Evolutionary conservation across 2,329 filamentous ascomycete genomes (phyloP), one percentile per base, ranked within the genome.

Genomic region (Pestalotiopsis sp.): DNA sequence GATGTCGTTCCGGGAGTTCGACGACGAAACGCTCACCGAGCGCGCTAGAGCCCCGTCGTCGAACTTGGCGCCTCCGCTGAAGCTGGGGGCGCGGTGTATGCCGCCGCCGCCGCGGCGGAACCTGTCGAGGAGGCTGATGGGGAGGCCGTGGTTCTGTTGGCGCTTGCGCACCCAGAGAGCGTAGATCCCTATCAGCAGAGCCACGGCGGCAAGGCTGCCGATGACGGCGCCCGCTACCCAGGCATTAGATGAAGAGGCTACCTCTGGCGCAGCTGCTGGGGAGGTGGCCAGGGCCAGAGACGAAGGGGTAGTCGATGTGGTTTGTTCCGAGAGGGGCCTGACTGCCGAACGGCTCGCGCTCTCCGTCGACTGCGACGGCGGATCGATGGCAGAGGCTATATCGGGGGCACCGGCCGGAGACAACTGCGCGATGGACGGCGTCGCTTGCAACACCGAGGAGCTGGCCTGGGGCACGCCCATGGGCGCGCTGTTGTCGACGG

Each of bases 141-240:
- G n/a, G 4, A 38, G 59, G 1, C 59, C 59, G 25, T 36, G 23
- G 23, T 41, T 63, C 20, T 52, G 45, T 12, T 70, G 71, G 20
- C 76, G 71, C n/a, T 75, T 69, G 3, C 78, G 75, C 59, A 74
- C 75, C 72, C 78, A 75, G 65, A 80, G 71, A 20, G 77, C 72
- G 68, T 80, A 76, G 20, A 76, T 72, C 1, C 78, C 72, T 0
- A 76, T 76, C 23, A 80, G 74, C 4, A 79, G 72, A 9, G 75
- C 73, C 58, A 79, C 69, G 11, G 78, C 78, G 0, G 76, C 78
- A 4, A 79, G 71, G 25, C 75, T 72, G 41, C 79, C 78, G 2
- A 80, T 77, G 1, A 80, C 75, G 4, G 79, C 78, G 0, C 76
- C 79, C 1, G 78, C 78, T 52, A 80, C 77, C 78, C 78, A 80